Conservation (phyloP, 768 basidiomycete genomes). For the Suillus cothurnatus region DNA sequence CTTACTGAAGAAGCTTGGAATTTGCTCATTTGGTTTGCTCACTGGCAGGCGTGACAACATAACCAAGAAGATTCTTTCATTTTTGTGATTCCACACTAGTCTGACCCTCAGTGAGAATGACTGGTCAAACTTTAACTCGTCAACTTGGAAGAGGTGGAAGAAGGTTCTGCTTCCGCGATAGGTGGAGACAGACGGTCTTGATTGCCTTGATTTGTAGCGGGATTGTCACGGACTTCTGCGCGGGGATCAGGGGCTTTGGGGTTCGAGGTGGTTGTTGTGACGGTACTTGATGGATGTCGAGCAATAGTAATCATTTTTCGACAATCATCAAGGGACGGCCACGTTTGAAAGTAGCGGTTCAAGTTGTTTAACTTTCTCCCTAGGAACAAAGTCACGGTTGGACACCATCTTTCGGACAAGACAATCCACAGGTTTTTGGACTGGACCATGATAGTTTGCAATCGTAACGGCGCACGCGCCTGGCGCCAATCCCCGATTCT, state of each 20-base stretch:
- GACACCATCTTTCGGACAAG: not conserved
- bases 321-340: too few relatives aligned
- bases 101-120: too few relatives aligned
- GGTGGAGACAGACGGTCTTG: not conserved
- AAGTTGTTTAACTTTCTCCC: constrained; percentile 9
- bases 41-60: not conserved
- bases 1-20: not conserved
- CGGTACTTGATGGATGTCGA: constrained; percentile 10
- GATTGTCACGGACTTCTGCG: not conserved
- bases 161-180: too few relatives aligned
- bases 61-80: not conserved
- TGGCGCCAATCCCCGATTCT: too few relatives aligned
- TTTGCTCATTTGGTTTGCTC: too few relatives aligned
- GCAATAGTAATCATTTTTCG: too few relatives aligned
- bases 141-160: not conserved
- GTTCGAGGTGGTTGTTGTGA: constrained; percentile 17
- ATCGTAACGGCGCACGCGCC: too few relatives aligned
- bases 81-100: not conserved
- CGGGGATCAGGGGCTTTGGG: too few relatives aligned
- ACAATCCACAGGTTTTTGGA: not conserved
- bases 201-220: constrained; percentile 1
- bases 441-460: not conserved
- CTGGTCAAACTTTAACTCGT: too few relatives aligned
- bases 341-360: constrained; percentile 12
- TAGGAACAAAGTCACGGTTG: constrained; percentile 1